Evolutionary conservation across 2,329 filamentous ascomycete species (phyloP).

Genomic region (Pleurostoma richardsiae): DNA sequence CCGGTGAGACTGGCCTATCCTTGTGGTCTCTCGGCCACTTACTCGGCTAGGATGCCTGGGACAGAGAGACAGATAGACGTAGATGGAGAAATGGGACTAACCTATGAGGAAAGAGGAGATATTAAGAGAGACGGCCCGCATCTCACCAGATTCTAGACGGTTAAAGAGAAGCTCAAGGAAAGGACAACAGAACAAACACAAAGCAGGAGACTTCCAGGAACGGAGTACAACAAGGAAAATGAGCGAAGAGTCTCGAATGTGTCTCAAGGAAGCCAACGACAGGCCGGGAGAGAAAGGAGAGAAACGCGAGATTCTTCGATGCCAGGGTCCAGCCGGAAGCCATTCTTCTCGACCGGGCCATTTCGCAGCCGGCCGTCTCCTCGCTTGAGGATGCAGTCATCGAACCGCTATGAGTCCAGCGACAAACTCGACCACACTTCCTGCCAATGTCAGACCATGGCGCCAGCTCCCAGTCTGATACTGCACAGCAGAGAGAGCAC

Average conservation of each 20-base stretch:
- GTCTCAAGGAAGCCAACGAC: slow-evolving; percentile 4
- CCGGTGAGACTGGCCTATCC: not conserved
- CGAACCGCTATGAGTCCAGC: too few species aligned
- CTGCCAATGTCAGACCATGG: not conserved
- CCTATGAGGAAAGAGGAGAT: slow-evolving; percentile 22
- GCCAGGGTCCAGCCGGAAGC: not conserved
- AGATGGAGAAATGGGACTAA: slow-evolving; percentile 14
- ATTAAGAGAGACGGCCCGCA: slow-evolving; percentile 23
- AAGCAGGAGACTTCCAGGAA: not conserved
- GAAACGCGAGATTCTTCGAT: not conserved
- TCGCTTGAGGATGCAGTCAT: not conserved
- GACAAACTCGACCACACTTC: not conserved
- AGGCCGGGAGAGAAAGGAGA: not conserved
- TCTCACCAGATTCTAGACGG: slow-evolving; percentile 20
- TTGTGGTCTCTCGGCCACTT: not conserved
- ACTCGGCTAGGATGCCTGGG: not conserved
- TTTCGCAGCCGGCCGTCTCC: not conserved
- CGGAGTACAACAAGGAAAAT: slow-evolving; percentile 5
- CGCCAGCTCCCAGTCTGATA: not conserved
- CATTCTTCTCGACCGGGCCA: not conserved
- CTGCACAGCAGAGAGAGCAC: not conserved
- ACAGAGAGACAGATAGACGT: slow-evolving; percentile 10
- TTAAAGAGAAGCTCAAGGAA: slow-evolving; percentile 2
- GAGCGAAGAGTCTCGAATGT: not conserved
- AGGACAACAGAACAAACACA: slow-evolving; percentile 1